Evolutionary conservation across 139 green algal species (phyloP).

Genomic region (Chlamydomonas incerta): DNA sequence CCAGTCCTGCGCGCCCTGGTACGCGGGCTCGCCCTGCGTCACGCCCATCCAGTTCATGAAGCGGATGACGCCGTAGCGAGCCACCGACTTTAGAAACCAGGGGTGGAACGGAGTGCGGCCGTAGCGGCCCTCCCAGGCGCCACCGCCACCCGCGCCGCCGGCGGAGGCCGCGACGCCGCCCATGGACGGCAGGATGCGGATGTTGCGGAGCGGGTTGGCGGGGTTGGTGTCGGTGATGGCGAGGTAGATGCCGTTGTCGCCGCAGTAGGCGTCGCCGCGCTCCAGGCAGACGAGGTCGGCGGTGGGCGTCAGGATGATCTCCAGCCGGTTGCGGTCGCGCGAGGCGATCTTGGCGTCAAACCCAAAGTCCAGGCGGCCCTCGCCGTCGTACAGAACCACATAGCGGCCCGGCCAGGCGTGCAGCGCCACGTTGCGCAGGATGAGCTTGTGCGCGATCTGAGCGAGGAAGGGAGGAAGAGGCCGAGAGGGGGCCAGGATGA

Average conservation of each 20-base stretch:
- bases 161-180: conserved; percentile 10
- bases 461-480: too few relatives aligned
- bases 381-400: conserved; percentile 49
- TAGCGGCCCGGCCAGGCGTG: conserved; percentile 45
- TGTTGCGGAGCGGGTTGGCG: conserved; percentile 45
- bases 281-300: conserved; percentile 41
- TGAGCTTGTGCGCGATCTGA: conserved; percentile 47
- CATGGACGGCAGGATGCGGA: conserved; percentile 24
- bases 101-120: conserved; percentile 42
- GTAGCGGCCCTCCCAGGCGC: conserved; percentile 27
- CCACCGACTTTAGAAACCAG: conserved; percentile 45
- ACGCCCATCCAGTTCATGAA: conserved; percentile 48
- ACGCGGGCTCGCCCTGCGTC: too few relatives aligned
- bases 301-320: conserved; percentile 42
- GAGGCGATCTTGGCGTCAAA: conserved; percentile 45
- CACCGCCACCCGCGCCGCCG: conserved; percentile 10
- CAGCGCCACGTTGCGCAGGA: conserved; percentile 43
- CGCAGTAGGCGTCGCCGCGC: conserved; percentile 27
- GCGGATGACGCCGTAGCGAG: conserved; percentile 30
- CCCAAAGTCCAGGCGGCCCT: conserved; percentile 35
- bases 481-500: too few relatives aligned
- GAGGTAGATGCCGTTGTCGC: conserved; percentile 40
- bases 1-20: background rate
- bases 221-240: conserved; percentile 32
- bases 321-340: background rate